Evolutionary conservation across 1,284 basidiomycete genomes (phyloP).

Genomic region (Ganoderma sinense): DNA sequence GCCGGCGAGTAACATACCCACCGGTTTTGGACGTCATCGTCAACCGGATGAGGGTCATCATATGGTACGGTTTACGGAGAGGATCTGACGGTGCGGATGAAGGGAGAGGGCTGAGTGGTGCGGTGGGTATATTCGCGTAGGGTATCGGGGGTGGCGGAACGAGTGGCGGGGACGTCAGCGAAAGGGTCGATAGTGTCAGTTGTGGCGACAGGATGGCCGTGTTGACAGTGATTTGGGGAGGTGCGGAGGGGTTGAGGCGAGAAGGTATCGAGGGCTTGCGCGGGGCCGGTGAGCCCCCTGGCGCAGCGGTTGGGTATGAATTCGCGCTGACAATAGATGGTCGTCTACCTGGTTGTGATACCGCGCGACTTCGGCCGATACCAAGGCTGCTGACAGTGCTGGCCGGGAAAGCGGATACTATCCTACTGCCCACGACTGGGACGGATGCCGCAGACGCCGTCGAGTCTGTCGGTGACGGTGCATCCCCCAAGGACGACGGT

Average conservation of each 20-base stretch:
- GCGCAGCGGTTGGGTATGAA: slow-evolving; percentile 35
- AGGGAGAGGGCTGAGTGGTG: slow-evolving; percentile 79
- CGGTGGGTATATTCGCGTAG: slow-evolving; percentile 66
- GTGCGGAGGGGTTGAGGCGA: slow-evolving; percentile 58
- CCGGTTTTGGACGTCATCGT: slow-evolving; percentile 88
- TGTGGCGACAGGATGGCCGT: slow-evolving; percentile 57
- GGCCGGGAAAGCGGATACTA: slow-evolving; percentile 53
- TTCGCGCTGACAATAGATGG: slow-evolving; percentile 50
- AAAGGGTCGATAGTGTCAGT: slow-evolving; percentile 34
- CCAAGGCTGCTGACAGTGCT: slow-evolving; percentile 43
- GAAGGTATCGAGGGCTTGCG: slow-evolving; percentile 71
- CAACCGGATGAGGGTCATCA: slow-evolving; percentile 81
- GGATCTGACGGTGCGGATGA: slow-evolving; percentile 73
- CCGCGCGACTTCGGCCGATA: slow-evolving; percentile 64
- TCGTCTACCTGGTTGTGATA: slow-evolving; percentile 73
- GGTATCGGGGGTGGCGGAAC: slow-evolving; percentile 60
- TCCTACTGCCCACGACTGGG: slow-evolving; percentile 44
- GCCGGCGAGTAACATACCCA: slow-evolving; percentile 85
- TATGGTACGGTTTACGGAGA: slow-evolving; percentile 88
- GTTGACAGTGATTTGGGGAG: slow-evolving; percentile 57
- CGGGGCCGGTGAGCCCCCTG: slow-evolving; percentile 45
- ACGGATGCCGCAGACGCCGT: slow-evolving; percentile 52
- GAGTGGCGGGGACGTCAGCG: slow-evolving; percentile 45
- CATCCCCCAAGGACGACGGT: slow-evolving; percentile 51
- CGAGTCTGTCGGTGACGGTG: slow-evolving; percentile 66